Evolutionary conservation across 163 green algal species (phyloP), one percentile per base, ranked within the genome.

Genomic region (Chloromonas sp.): DNA sequence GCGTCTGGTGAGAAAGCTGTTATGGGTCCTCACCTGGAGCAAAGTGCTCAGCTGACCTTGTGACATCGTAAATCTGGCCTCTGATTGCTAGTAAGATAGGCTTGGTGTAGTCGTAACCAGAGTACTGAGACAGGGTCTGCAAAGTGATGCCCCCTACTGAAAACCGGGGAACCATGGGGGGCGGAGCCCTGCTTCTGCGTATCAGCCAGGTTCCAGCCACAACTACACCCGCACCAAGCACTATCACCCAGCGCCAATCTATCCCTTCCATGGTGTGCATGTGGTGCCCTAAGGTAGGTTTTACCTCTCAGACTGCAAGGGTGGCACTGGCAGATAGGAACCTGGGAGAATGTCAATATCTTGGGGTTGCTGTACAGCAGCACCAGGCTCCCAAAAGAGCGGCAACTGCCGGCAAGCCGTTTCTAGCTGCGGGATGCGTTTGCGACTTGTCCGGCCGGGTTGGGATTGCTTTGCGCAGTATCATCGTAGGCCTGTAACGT

Each of bases 1-100:
- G 36, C 36, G 36, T 36, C 36, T 36, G 36, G 36, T 36, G 36
- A 36, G 36, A 36, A 36, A 36, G 36, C 36, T 36, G 36, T 36
- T 36, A 36, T 36, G 36, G 36, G 36, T 36, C 36, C 86, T 79
- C 59, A 96, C 94, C 93, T 84, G 95, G 95, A 0, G 94, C 95
- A 74, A 97, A 98, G 60, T 96, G 92, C 59, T 94, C 87, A 71
- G 60, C 66, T 5, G 58, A 11, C 2, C 76, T 81, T 11, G 84
- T 87, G 0, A 98, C 94, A 74, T 98, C 95, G 36, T 94, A 98
- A 0, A 98, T 84, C 1, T 88, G 87, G 11, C 95, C 94, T 61
- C 85, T 66, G 1, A 98, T 78, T 0, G 95, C 93, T 15, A 98
- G 71, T 14, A 92, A 85, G 8, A 88, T 90, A 0, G 92, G 92